Percentiles rank a stretch among this genome's conserved stretches.
These are phyloP conservation scores for Globisporangium camurandrum DNA, from an alignment of 352 stramenopile genomes.

Conservation along the genomic window DNA sequence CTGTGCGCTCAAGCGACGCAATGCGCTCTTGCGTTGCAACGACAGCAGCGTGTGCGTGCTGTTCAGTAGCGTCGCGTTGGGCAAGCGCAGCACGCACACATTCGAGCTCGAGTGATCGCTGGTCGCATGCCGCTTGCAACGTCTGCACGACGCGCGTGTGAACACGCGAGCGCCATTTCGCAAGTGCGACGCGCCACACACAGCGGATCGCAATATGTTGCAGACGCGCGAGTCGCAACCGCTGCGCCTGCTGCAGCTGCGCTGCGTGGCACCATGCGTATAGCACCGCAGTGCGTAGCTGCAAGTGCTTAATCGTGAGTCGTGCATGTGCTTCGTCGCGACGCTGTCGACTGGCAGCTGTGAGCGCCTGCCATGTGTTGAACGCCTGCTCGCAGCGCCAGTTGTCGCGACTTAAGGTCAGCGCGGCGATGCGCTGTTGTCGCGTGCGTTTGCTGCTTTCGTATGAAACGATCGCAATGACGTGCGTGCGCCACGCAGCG, in stretches of 20 bases:
- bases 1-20: not conserved
- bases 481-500: slow-evolving; percentile 7
- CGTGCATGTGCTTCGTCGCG: not conserved
- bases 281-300: not conserved
- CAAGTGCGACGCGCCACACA: slow-evolving; percentile 12
- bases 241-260: not conserved
- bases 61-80: no score
- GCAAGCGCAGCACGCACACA: not conserved
- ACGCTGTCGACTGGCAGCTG: not conserved
- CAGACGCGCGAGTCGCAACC: not conserved
- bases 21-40: not conserved
- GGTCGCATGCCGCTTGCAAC: not conserved
- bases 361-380: slow-evolving; percentile 18
- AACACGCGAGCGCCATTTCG: slow-evolving; percentile 13
- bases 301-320: not conserved
- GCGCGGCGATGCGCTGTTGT: slow-evolving; percentile 26
- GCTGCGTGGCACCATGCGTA: not conserved
- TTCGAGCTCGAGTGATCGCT: not conserved
- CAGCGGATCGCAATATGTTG: slow-evolving; percentile 3
- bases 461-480: slow-evolving; percentile 3
- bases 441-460: slow-evolving; percentile 12
- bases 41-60: not conserved
- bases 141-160: not conserved
- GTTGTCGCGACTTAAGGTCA: slow-evolving; percentile 25
- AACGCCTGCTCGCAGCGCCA: slow-evolving; percentile 22